A percentile compares a stretch with the other conserved stretches of the same genome.
These are phyloP conservation scores for Litchi chinensis DNA, from an alignment of 345 rosid genomes.

Conservation along the genomic window DNA sequence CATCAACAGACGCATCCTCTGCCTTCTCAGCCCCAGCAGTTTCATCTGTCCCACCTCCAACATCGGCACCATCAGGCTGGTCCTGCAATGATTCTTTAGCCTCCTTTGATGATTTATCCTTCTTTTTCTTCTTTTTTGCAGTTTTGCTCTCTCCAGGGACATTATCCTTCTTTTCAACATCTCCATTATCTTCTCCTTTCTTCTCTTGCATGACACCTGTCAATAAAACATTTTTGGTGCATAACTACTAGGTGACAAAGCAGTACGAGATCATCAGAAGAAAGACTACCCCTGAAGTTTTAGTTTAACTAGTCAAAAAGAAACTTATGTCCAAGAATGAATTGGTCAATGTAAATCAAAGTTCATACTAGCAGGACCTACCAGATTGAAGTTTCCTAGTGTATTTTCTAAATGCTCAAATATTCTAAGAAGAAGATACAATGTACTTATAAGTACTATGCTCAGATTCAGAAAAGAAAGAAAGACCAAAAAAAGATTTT, in stretches of 20 bases:
- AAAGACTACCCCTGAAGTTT: not conserved
- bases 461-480: not conserved
- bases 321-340: not conserved
- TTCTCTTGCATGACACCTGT: constrained; percentile 37
- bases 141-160: constrained; percentile 62
- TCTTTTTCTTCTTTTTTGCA: constrained; percentile 75
- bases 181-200: constrained; percentile 42
- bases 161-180: constrained; percentile 60
- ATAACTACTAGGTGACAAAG: not conserved
- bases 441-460: not conserved
- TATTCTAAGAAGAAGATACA: not conserved
- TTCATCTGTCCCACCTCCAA: constrained; percentile 30
- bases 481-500: not conserved
- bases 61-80: constrained; percentile 36
- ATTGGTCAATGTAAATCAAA: not conserved
- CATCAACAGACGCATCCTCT: constrained; percentile 53
- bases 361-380: not conserved
- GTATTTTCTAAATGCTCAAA: not conserved
- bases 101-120: constrained; percentile 61
- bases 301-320: not conserved
- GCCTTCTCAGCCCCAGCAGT: constrained; percentile 35
- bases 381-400: not conserved
- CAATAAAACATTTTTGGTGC: constrained; percentile 1
- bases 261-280: not conserved
- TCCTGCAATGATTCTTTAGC: constrained; percentile 53